Conservation (phyloP, 2,329 filamentous ascomycete genomes). For the Davidsoniella neocaledoniae region DNA sequence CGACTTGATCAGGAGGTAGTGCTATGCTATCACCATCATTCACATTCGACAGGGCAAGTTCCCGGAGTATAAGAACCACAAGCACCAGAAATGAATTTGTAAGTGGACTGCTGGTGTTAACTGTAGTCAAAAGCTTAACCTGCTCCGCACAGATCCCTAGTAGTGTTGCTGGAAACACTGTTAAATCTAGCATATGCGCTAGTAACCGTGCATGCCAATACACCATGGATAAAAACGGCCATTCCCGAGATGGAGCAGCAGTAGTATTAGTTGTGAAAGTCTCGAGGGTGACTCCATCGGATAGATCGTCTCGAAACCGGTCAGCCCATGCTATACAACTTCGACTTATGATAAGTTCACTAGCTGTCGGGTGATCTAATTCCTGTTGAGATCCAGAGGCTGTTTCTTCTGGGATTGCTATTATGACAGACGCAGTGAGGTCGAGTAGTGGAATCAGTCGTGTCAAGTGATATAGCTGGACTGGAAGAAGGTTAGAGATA, state of each 20-base stretch:
- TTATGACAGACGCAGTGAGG: conserved; percentile 23
- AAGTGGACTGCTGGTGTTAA: conserved; percentile 26
- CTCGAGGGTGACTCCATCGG: conserved; percentile 34
- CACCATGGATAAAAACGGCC: conserved; percentile 39
- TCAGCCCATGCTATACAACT: conserved; percentile 23
- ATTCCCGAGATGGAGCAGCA: no score
- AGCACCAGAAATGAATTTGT: conserved; percentile 51
- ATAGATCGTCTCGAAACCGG: conserved; percentile 47
- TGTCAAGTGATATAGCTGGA: conserved; percentile 44
- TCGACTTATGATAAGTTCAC: no score
- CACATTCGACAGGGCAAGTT: conserved; percentile 23
- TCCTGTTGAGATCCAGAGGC: not conserved
- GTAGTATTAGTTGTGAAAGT: conserved; percentile 22
- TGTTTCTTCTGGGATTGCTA: conserved; percentile 13
- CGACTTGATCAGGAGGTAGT: no score
- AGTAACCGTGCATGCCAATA: conserved; percentile 57
- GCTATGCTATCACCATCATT: no score
- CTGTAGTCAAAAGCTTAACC: not conserved
- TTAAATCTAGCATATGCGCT: conserved; percentile 41
- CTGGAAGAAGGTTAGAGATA: conserved; percentile 43
- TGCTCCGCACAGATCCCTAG: conserved; percentile 1
- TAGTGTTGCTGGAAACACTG: conserved; percentile 15
- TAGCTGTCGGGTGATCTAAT: not conserved
- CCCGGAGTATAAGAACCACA: conserved; percentile 41
- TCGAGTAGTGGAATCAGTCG: conserved; percentile 40